Evolutionary conservation across 345 rosid species (phyloP).

Genomic region (Chamaenerion angustifolium): DNA sequence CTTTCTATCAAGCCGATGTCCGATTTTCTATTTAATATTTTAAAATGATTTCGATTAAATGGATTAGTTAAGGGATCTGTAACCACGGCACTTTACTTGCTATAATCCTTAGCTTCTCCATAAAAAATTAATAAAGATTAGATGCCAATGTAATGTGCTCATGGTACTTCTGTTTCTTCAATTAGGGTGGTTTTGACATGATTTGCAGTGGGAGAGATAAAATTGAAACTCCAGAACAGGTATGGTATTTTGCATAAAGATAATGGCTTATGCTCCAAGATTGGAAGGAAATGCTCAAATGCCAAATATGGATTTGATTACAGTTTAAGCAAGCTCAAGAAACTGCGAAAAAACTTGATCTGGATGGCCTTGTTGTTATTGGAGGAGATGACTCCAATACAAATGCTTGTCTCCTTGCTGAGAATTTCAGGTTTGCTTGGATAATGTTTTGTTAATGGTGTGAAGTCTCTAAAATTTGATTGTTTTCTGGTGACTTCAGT

Average conservation of each 20-base stretch:
- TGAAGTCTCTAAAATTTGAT: neutral
- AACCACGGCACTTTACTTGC: no score
- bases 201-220: constrained; percentile 99
- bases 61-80: no score
- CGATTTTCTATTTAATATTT: no score
- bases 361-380: constrained; percentile 89
- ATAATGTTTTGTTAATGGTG: neutral
- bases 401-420: constrained; percentile 95
- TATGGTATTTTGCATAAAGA: constrained; percentile 8
- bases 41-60: no score
- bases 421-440: constrained; percentile 52
- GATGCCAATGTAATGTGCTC: neutral
- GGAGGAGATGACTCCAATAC: constrained; percentile 99
- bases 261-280: neutral
- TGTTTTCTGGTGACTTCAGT: neutral
- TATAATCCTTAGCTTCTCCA: neutral
- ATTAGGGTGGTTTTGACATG: constrained; percentile 99
- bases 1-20: no score
- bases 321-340: constrained; percentile 99
- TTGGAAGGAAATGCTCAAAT: constrained; percentile 1
- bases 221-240: constrained; percentile 99
- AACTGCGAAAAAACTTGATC: constrained; percentile 69
- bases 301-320: constrained; percentile 10
- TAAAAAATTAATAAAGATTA: neutral
- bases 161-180: neutral